Evolutionary conservation across 352 stramenopile genomes (phyloP), one percentile per base, ranked within the genome.

Genomic region (Globisporangium radiosum): DNA sequence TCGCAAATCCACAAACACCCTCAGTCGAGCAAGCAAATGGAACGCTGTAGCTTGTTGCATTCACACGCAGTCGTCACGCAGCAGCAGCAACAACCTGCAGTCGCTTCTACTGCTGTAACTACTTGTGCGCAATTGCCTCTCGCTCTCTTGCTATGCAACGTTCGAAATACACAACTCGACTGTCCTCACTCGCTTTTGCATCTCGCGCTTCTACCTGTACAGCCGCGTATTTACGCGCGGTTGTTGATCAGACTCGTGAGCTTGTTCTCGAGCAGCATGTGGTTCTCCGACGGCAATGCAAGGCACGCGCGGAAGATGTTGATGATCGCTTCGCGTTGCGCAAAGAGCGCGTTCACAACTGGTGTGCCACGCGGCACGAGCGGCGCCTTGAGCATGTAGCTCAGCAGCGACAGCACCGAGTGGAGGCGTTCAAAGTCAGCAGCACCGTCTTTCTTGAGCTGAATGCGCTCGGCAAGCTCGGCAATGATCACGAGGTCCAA

Each of bases 371-470:
- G 88, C n/a, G 97, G 97, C 47, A 99, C 97, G 33, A 99, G 72
- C 14, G 97, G 97, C 51, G 97, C 97, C 80, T 99, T 99, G 33
- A 99, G 81, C 92, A 99, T 97, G 85, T 99, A 99, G 57, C 88
- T 98, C 49, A 99, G 80, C 9, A 99, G 71, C 37, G 94, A 99
- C 7, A 99, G 78, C 52, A 99, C 92, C 38, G 95, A 94, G 80
- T 99, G 95, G 72, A 99, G 96, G 60, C 85, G 78, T 83, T 99
- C 96, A 65, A 95, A 98, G 36, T 96, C 76, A 3, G 59, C 56
- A 3, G 72, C 69, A 55, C 86, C 92, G 45, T 97, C 87, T 75
- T 96, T 97, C 69, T 96, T 95, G 52, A 99, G 81, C 42, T 85
- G 81, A 50, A 99, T 98, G 57, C 97, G 95, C 77, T 99, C 90